Base-by-base conservation (phyloP, 108 stramenopile species). In the Nitzschia sp. region DNA sequence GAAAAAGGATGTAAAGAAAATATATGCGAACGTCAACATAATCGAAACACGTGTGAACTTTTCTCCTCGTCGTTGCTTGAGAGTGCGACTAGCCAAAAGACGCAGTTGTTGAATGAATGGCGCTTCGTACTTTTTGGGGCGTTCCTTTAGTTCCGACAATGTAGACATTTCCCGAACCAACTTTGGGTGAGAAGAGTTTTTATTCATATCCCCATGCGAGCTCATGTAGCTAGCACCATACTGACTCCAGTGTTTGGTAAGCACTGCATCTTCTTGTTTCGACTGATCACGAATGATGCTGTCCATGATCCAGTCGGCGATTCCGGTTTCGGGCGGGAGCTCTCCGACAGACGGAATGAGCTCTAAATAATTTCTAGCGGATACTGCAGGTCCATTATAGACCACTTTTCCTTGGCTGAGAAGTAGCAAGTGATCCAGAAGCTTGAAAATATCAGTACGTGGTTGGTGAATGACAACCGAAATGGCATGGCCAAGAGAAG, bases 381-480 rank as follows among this genome's bases (percentile, higher is more conserved):
- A 55, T 16, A 28, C 33, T 17, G 91, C 73, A 5, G 13, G 15
- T 0, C 91, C 91, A 45, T 85, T 71, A 55, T 83, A 93, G 0
- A 93, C 74, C 0, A 80, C 84, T 26, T 69, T 29, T 30, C 91
- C 91, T 41, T 85, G 76, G 48, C 82, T 85, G 62, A 96, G 47
- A 44, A 97, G 64, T 5, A 97, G 58, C 44, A 91, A 63, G 53
- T 90, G 75, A 64, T 96, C 91, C 64, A 95, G 75, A 60, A 88
- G 41, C 16, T 86, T 77, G 81, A 90, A 96, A 33, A 96, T 95
- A 11, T 80, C 84, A 4, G 85, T 87, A 1, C 94, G 67, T 0
- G 97, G 97, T 66, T 96, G 95, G 76, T 97, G 97, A 60, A 97
- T 79, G 17, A 97, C 91, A 9, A 85, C 77, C 0, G 77, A 89